These are phyloP conservation scores for Tetrahymena thermophila DNA, from an alignment of 73 alveolate genomes.

Conservation along the genomic window DNA sequence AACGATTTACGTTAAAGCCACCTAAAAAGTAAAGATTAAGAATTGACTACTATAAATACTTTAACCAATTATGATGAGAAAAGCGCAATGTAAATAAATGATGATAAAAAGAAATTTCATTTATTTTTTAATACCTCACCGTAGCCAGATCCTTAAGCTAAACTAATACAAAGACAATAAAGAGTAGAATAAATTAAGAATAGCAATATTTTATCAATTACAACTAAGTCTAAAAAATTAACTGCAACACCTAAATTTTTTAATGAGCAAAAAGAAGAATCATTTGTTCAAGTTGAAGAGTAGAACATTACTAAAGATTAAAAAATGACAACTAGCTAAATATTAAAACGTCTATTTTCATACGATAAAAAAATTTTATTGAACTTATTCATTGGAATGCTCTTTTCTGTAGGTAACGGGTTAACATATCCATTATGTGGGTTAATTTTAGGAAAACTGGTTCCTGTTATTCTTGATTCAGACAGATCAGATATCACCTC, in stretches of 20 bases:
- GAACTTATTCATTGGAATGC: background rate
- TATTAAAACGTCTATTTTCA: background rate
- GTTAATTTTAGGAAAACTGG: background rate
- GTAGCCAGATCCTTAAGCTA: background rate
- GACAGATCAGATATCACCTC: conserved; percentile 27
- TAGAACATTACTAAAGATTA: background rate
- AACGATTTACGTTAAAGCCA: background rate
- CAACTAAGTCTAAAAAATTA: background rate
- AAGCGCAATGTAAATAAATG: background rate
- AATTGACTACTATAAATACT: background rate
- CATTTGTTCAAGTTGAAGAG: background rate
- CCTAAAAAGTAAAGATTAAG: background rate
- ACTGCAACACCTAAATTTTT: background rate
- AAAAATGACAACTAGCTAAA: background rate
- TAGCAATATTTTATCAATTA: too few relatives aligned
- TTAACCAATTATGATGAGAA: background rate
- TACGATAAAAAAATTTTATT: background rate
- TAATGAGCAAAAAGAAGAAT: background rate
- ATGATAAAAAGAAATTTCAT: background rate
- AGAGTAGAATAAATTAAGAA: background rate
- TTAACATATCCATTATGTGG: background rate
- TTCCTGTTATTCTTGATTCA: background rate
- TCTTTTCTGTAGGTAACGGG: background rate
- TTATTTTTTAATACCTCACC: background rate
- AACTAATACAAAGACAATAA: background rate